Conservation (phyloP, 1,284 basidiomycete species). For the Leccinum ponderosum region DNA sequence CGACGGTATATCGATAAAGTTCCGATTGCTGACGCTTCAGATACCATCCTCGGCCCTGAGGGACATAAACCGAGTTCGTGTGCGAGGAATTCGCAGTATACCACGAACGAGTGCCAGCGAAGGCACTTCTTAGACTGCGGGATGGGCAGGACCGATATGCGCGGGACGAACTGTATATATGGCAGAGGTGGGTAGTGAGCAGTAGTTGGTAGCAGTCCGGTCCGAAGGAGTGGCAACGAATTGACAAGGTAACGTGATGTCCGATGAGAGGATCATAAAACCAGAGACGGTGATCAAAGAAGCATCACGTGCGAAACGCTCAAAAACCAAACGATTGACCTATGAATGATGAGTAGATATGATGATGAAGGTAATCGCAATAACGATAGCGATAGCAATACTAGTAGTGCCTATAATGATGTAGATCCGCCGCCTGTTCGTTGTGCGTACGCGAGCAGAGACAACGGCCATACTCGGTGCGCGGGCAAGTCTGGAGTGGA, state of each 20-base stretch:
- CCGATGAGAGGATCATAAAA: neutral
- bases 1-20: no score
- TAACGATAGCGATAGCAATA: neutral
- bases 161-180: no score
- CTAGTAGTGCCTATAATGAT: neutral
- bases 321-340: neutral
- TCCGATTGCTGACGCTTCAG: no score
- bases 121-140: no score
- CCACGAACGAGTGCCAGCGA: no score
- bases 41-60: no score
- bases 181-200: neutral
- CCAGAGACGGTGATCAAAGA: no score
- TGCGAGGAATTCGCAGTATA: no score
- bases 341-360: neutral
- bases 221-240: neutral
- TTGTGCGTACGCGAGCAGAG: neutral
- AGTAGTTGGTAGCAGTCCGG: neutral
- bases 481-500: conserved; percentile 60
- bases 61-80: no score
- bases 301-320: neutral
- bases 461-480: no score
- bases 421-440: neutral
- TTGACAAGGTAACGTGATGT: neutral
- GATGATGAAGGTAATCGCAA: neutral
- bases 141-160: no score